Conservation (phyloP, 768 basidiomycete genomes). For the Leccinum obscurum region DNA sequence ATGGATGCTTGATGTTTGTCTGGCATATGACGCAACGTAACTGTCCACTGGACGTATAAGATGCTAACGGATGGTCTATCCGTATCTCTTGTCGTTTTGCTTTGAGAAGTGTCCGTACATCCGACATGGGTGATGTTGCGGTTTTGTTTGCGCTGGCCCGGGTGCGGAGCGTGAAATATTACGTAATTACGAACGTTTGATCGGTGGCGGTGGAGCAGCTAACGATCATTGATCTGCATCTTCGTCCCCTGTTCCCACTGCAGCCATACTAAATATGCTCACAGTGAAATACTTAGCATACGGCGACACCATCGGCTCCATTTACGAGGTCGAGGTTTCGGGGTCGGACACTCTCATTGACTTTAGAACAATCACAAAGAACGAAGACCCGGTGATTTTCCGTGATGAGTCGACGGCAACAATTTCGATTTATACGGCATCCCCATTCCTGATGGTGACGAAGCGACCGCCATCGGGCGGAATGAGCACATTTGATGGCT, state of each 20-base stretch:
- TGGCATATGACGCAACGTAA: constrained; percentile 70
- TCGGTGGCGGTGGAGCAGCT: too few relatives aligned
- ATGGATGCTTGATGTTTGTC: constrained; percentile 62
- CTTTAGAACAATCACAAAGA: constrained; percentile 4
- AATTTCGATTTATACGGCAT: constrained; percentile 1
- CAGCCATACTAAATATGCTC: not conserved
- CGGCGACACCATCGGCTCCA: not conserved
- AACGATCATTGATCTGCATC: too few relatives aligned
- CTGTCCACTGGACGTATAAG: constrained; percentile 65
- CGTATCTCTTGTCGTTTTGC: constrained; percentile 79
- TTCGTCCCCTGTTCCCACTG: too few relatives aligned
- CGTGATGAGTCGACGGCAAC: not conserved
- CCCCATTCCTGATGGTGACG: not conserved
- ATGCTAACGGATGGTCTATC: constrained; percentile 70
- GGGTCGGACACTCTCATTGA: not conserved
- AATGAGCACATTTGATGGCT: not conserved
- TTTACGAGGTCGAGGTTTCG: constrained; percentile 4
- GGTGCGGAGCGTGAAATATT: not conserved
- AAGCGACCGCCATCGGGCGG: not conserved
- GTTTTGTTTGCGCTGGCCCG: not conserved
- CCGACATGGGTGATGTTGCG: constrained; percentile 51
- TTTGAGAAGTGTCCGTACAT: constrained; percentile 77
- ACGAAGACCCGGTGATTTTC: not conserved
- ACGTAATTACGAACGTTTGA: not conserved
- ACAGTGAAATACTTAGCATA: not conserved